Percentiles rank a stretch among this genome's conserved stretches.
phyloP scores from a whole-genome alignment of 352 stramenopile species.

The Hyphochytrium catenoides region DNA sequence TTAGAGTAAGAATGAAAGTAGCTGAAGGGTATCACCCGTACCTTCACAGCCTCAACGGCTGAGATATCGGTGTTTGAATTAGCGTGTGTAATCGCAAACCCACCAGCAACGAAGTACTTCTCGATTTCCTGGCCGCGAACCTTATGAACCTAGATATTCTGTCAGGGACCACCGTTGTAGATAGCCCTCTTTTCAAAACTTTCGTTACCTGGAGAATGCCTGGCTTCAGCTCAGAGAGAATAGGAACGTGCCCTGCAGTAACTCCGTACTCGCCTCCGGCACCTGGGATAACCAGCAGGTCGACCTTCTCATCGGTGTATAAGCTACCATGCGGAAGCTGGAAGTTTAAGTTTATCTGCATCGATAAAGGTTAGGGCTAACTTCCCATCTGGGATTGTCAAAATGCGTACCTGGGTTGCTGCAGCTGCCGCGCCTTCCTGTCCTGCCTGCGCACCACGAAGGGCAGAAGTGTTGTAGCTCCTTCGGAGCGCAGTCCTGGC shows the following conservation, averaged over 20 bases:
- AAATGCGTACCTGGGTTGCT: no score
- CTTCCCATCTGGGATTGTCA: no score
- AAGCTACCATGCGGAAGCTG: constrained; percentile 51
- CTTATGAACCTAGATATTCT: constrained; percentile 60
- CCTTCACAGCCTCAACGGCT: constrained; percentile 83
- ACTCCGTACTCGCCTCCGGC: constrained; percentile 90
- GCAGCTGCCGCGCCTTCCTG: no score
- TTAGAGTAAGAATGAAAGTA: no score
- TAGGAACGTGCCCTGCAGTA: constrained; percentile 81
- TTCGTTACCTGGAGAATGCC: constrained; percentile 67
- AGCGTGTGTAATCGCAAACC: constrained; percentile 86
- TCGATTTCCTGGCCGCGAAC: constrained; percentile 62
- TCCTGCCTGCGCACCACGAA: no score
- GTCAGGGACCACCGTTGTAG: no score
- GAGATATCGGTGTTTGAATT: constrained; percentile 90
- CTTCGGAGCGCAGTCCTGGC: no score
- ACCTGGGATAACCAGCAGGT: constrained; percentile 80
- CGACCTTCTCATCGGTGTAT: constrained; percentile 50
- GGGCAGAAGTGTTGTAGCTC: no score
- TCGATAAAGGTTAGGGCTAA: no score
- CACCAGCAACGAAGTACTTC: constrained; percentile 92
- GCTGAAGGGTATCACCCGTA: no score
- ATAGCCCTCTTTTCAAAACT: no score
- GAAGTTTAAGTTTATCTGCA: constrained; percentile 61
- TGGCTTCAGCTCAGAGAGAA: constrained; percentile 90